These are phyloP conservation scores for Eustoma russellianum DNA, from an alignment of 257 asterid genomes.

Conservation along the genomic window DNA sequence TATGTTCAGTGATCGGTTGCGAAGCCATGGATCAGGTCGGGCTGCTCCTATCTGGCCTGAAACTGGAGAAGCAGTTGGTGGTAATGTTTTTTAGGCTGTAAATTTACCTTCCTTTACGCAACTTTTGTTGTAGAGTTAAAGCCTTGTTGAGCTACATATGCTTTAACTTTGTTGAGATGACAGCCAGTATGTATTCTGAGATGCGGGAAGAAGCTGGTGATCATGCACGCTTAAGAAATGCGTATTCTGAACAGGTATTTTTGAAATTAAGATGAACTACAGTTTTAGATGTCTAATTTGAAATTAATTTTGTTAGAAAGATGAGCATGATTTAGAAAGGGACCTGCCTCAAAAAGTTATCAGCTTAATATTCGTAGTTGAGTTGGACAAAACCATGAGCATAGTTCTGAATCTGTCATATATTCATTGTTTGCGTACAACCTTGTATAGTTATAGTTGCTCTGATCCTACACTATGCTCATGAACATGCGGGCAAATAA, in stretches of 20 bases:
- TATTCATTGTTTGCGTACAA: too few relatives aligned
- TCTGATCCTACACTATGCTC: too few relatives aligned
- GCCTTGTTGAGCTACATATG: conserved; percentile 21
- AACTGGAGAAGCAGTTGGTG: conserved; percentile 83
- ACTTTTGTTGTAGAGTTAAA: conserved; percentile 11
- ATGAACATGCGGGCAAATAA: too few relatives aligned
- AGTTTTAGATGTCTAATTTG: too few relatives aligned
- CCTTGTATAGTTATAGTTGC: too few relatives aligned
- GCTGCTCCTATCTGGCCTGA: conserved; percentile 64
- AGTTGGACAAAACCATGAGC: too few relatives aligned
- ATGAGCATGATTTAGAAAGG: too few relatives aligned
- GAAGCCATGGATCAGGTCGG: conserved; percentile 52
- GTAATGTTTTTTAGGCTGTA: conserved; percentile 24
- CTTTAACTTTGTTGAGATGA: conserved; percentile 47
- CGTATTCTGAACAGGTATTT: conserved; percentile 99
- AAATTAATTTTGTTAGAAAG: background rate
- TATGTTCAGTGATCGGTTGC: conserved; percentile 41
- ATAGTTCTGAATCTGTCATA: too few relatives aligned
- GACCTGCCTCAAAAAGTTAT: too few relatives aligned
- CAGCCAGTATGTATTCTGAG: conserved; percentile 91
- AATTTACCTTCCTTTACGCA: conserved; percentile 14
- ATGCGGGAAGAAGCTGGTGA: conserved; percentile 98
- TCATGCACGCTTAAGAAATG: conserved; percentile 93
- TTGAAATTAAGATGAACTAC: background rate
- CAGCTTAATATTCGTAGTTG: too few relatives aligned